Conservation (phyloP, 305 asterid genomes). For the Coffea humblotiana region DNA sequence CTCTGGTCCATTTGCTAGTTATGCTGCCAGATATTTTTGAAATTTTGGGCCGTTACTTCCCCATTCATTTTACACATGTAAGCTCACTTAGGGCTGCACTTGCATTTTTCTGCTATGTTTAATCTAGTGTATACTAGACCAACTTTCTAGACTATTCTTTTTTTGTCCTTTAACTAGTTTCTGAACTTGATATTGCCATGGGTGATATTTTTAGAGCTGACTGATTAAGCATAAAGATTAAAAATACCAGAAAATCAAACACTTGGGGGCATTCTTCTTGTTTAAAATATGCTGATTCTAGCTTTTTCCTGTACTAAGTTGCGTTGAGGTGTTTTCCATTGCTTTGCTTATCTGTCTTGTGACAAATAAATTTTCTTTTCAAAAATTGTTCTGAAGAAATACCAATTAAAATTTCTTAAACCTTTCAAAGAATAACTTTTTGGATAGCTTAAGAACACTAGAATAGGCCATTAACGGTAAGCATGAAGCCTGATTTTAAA, state of each 20-base stretch:
- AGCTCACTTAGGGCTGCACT: slow-evolving; percentile 35
- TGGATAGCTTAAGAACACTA: neutral
- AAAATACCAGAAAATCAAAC: neutral
- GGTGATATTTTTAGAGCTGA: neutral
- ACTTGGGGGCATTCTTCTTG: neutral
- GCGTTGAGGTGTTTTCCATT: neutral
- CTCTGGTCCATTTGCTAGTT: slow-evolving; percentile 62
- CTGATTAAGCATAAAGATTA: neutral
- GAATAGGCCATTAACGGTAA: neutral
- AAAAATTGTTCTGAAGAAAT: neutral
- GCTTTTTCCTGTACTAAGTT: neutral
- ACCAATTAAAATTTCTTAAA: neutral
- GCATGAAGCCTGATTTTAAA: neutral
- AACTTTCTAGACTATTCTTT: neutral
- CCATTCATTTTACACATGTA: slow-evolving; percentile 92
- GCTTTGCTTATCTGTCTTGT: neutral
- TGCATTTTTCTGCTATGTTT: slow-evolving; percentile 16
- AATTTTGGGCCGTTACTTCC: slow-evolving; percentile 79
- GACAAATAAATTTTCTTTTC: neutral
- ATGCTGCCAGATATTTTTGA: slow-evolving; percentile 72
- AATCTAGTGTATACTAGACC: neutral
- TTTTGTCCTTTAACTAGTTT: neutral
- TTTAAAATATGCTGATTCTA: neutral
- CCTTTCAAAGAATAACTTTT: neutral
- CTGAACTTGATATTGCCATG: neutral